A percentile compares a stretch with the other conserved stretches of the same genome.
phyloP scores from a whole-genome alignment of 2,329 filamentous ascomycete species.

The Cladorrhinum sp. region DNA sequence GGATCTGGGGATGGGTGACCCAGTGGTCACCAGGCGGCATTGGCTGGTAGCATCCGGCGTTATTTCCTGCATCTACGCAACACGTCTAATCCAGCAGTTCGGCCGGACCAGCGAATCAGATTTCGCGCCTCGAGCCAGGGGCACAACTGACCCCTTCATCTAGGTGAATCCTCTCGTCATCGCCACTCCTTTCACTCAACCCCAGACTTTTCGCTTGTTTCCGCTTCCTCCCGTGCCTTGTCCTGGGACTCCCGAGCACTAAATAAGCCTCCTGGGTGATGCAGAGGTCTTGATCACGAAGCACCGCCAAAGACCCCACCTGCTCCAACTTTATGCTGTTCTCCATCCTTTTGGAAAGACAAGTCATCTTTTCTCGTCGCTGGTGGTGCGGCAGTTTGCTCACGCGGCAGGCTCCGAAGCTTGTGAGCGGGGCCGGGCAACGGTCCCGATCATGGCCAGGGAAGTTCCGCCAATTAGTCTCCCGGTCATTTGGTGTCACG shows the following conservation, averaged over 20 bases:
- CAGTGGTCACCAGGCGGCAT: constrained; percentile 13
- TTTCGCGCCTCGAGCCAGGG: neutral
- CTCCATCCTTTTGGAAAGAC: constrained; percentile 5
- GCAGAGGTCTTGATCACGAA: constrained; percentile 1
- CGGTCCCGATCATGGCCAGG: neutral
- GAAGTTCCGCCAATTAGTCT: neutral
- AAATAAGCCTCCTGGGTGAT: neutral
- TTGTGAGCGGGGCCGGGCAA: neutral
- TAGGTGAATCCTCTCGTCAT: constrained; percentile 5
- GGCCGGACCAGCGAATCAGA: constrained; percentile 23
- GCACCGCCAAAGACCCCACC: neutral
- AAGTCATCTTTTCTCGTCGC: neutral
- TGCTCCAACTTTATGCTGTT: neutral
- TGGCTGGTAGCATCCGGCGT: constrained; percentile 25
- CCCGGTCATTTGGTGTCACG: neutral
- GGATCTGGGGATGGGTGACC: neutral
- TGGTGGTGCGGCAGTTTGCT: neutral
- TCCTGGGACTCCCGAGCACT: neutral
- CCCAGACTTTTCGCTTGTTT: constrained; percentile 15
- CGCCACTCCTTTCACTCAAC: constrained; percentile 3
- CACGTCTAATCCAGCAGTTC: constrained; percentile 7
- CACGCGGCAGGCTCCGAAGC: neutral
- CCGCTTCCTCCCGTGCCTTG: constrained; percentile 13
- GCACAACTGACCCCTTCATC: constrained; percentile 22
- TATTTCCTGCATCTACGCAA: constrained; percentile 20